phyloP scores from a whole-genome alignment of 2,329 filamentous ascomycete species.

The Aureobasidium sp. region DNA sequence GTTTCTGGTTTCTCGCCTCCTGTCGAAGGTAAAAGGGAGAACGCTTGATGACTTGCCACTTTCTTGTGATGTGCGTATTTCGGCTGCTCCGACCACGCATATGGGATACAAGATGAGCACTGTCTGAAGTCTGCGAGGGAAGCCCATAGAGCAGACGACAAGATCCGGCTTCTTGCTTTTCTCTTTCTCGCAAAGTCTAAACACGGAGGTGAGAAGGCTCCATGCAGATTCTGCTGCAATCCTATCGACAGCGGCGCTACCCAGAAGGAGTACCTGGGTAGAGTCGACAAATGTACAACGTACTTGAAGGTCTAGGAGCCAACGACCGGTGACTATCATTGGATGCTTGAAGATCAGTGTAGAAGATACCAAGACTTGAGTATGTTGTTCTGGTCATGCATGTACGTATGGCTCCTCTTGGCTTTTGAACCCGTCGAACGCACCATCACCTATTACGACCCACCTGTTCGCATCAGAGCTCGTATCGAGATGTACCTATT shows the following conservation, averaged over 20 bases:
- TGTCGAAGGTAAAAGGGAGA: background rate
- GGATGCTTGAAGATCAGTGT: background rate
- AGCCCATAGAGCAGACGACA: background rate
- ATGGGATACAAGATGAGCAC: background rate
- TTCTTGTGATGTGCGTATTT: background rate
- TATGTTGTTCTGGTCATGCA: background rate
- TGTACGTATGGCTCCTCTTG: background rate
- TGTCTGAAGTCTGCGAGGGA: background rate
- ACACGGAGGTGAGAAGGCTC: constrained; percentile 5
- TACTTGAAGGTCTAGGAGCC: background rate
- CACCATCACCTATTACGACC: background rate
- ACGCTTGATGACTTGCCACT: background rate
- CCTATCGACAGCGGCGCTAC: background rate
- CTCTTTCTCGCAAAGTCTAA: background rate
- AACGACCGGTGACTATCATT: background rate
- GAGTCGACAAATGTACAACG: background rate
- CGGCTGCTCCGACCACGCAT: background rate
- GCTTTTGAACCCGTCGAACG: background rate
- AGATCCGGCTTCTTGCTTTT: background rate
- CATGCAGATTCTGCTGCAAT: background rate
- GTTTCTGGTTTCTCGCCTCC: background rate
- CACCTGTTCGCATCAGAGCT: constrained; percentile 2
- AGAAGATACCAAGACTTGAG: background rate
- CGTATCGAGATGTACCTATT: constrained; percentile 9
- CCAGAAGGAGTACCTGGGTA: background rate